Conservation (phyloP, 352 stramenopile genomes). For the Globisporangium okanoganense region DNA sequence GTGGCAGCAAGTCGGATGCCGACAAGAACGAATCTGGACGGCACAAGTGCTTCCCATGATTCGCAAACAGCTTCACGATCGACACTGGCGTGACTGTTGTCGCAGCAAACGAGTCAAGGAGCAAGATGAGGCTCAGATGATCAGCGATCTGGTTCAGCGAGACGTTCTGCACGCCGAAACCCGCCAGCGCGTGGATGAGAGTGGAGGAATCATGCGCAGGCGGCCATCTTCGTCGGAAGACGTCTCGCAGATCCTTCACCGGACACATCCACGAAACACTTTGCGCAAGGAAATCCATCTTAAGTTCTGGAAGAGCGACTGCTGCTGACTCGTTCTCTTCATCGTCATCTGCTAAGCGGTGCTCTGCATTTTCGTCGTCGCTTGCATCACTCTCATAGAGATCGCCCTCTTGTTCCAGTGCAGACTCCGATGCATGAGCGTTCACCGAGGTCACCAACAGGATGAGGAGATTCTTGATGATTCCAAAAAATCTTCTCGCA, state of each 20-base stretch:
- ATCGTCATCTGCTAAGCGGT: slow-evolving; percentile 10
- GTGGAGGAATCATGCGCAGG: slow-evolving; percentile 41
- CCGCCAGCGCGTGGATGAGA: slow-evolving; percentile 42
- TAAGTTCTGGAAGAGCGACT: slow-evolving; percentile 20
- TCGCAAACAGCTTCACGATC: slow-evolving; percentile 57
- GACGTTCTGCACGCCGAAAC: slow-evolving; percentile 37
- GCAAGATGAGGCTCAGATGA: slow-evolving; percentile 71
- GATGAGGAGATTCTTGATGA: slow-evolving; percentile 61
- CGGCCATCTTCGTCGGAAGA: slow-evolving; percentile 56
- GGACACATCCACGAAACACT: slow-evolving; percentile 41
- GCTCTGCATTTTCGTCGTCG: slow-evolving; percentile 14
- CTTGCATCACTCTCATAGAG: slow-evolving; percentile 12
- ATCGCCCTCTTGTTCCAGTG: not conserved
- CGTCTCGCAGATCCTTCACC: slow-evolving; percentile 39
- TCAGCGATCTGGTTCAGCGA: slow-evolving; percentile 40
- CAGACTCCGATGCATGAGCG: not conserved
- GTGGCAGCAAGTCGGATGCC: not conserved
- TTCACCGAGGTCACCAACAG: slow-evolving; percentile 37
- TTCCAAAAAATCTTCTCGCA: slow-evolving; percentile 69
- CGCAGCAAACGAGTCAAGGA: slow-evolving; percentile 78
- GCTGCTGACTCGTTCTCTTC: slow-evolving; percentile 16
- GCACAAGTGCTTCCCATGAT: slow-evolving; percentile 49
- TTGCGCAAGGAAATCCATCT: slow-evolving; percentile 42
- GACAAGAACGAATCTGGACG: slow-evolving; percentile 52
- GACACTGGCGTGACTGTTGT: slow-evolving; percentile 67